phyloP scores from a whole-genome alignment of 441 rosid species.

The Eutrema salsugineum region DNA sequence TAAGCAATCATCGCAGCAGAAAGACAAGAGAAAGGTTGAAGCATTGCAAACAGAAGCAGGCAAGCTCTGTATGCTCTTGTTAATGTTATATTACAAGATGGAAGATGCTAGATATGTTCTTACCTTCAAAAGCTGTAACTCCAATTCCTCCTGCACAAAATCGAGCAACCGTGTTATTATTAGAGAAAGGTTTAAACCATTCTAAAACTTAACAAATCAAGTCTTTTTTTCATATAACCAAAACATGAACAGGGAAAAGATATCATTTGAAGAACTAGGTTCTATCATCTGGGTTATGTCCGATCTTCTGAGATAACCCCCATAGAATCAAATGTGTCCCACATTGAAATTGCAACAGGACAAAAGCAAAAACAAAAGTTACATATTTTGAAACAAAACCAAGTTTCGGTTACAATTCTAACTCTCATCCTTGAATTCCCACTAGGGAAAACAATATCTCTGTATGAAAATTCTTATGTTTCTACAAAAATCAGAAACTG shows the following conservation, averaged over 20 bases:
- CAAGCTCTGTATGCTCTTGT: not conserved
- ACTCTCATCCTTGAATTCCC: not conserved
- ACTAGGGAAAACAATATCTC: no score
- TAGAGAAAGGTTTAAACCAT: not conserved
- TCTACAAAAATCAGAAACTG: no score
- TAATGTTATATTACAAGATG: not conserved
- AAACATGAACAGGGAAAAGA: not conserved
- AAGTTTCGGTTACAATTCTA: not conserved
- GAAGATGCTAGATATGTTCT: constrained; percentile 2
- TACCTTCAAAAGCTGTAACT: constrained; percentile 74
- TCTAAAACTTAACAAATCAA: not conserved
- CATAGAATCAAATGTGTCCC: no score
- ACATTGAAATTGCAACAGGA: no score
- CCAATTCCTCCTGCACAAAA: constrained; percentile 73
- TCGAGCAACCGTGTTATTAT: not conserved
- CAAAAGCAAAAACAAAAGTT: not conserved
- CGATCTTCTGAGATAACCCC: no score
- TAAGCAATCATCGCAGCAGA: not conserved
- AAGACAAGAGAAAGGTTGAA: not conserved
- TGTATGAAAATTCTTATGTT: no score
- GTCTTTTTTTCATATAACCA: not conserved
- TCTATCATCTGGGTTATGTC: no score
- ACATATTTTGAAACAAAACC: not conserved
- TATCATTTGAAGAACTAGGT: not conserved
- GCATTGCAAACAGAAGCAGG: not conserved